phyloP scores from a whole-genome alignment of 2,329 filamentous ascomycete species.

The Neonectria magnoliae region DNA sequence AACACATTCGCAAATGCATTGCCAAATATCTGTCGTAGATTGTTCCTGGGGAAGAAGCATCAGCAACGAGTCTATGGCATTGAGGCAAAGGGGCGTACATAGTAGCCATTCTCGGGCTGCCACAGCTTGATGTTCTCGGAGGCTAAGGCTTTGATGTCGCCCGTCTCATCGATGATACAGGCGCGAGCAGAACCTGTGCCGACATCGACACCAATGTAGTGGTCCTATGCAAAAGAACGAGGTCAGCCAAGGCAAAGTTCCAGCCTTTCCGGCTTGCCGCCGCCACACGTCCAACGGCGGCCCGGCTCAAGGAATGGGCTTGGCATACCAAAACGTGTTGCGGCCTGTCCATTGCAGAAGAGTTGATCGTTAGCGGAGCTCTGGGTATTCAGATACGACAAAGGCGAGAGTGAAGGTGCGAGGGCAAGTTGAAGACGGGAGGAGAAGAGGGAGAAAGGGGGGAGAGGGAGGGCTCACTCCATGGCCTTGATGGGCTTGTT shows the following conservation, averaged over 20 bases:
- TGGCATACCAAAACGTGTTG: slow-evolving; percentile 46
- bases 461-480: slow-evolving; percentile 46
- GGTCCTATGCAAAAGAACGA: slow-evolving; percentile 53
- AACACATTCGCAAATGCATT: slow-evolving; percentile 90
- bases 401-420: slow-evolving; percentile 10
- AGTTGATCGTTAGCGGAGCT: slow-evolving; percentile 21
- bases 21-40: slow-evolving; percentile 98
- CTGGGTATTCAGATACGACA: slow-evolving; percentile 15
- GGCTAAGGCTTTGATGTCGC: slow-evolving; percentile 83
- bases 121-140: slow-evolving; percentile 82
- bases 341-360: slow-evolving; percentile 47
- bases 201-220: slow-evolving; percentile 90
- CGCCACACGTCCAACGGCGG: slow-evolving; percentile 18
- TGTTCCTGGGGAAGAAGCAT: slow-evolving; percentile 71
- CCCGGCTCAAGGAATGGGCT: not conserved
- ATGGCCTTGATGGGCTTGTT: slow-evolving; percentile 52
- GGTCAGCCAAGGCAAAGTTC: slow-evolving; percentile 28
- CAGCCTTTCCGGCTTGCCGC: not conserved
- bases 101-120: slow-evolving; percentile 80
- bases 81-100: slow-evolving; percentile 60
- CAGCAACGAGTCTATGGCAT: slow-evolving; percentile 1
- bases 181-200: slow-evolving; percentile 95
- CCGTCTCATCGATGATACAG: slow-evolving; percentile 91
- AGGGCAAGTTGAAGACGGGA: slow-evolving; percentile 18
- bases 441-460: slow-evolving; percentile 10